Percentiles rank a stretch among this genome's conserved stretches.
These are phyloP conservation scores for Thielaviopsis populi DNA, from an alignment of 2,329 filamentous ascomycete genomes.

Conservation along the genomic window DNA sequence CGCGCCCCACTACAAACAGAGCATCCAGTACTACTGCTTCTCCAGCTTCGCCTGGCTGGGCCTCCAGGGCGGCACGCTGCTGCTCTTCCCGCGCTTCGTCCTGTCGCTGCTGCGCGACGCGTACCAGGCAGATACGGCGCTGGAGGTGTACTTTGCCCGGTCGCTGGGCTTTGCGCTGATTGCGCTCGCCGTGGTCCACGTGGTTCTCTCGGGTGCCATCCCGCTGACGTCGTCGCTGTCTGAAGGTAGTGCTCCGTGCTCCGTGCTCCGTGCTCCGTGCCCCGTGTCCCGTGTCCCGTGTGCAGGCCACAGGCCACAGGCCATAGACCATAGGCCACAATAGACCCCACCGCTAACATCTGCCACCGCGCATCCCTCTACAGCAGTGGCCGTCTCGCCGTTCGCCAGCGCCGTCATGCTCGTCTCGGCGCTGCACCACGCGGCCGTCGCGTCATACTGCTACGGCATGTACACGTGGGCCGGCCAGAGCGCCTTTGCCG, in stretches of 20 bases:
- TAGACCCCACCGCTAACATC: conserved; percentile 12
- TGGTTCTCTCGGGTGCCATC: conserved; percentile 56
- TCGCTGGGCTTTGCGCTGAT: conserved; percentile 54
- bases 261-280: neutral
- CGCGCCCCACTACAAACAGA: too few species aligned
- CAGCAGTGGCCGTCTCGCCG: conserved; percentile 32
- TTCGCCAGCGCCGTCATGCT: conserved; percentile 52
- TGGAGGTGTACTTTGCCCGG: conserved; percentile 62
- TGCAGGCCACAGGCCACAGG: neutral
- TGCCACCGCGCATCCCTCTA: neutral
- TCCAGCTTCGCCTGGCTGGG: conserved; percentile 37
- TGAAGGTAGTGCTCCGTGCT: conserved; percentile 27
- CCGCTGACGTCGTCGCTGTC: conserved; percentile 40
- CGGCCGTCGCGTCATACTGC: conserved; percentile 45
- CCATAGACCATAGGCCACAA: too few species aligned
- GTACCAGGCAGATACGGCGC: conserved; percentile 28
- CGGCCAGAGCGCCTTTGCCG: conserved; percentile 41
- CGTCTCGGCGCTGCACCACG: conserved; percentile 53
- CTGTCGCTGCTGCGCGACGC: conserved; percentile 29
- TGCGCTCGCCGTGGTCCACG: conserved; percentile 44
- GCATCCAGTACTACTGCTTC: conserved; percentile 36
- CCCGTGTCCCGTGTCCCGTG: conserved; percentile 13
- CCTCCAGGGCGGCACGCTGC: conserved; percentile 32
- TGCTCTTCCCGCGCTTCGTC: conserved; percentile 35
- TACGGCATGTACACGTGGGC: conserved; percentile 50